Evolutionary conservation across 176 grass and related monocot genomes (phyloP).

Genomic region (Aechmea fasciata): DNA sequence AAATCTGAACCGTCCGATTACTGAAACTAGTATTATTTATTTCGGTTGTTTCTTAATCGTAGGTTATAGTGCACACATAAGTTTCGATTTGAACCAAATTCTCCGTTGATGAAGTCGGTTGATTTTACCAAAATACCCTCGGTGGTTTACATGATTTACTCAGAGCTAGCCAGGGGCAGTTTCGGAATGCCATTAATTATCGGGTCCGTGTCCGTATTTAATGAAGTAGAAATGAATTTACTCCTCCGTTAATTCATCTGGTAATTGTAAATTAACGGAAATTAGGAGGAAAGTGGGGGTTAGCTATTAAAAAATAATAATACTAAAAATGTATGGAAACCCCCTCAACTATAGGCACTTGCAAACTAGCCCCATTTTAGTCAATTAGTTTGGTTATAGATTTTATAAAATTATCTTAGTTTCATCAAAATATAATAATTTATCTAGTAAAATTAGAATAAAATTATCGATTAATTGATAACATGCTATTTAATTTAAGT

Average conservation of each 20-base stretch:
- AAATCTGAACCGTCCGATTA: constrained; percentile 3
- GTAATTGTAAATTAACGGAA: constrained; percentile 10
- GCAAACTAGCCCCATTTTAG: no score
- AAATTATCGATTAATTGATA: no score
- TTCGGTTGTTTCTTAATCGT: background rate
- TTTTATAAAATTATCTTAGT: no score
- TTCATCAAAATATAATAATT: no score
- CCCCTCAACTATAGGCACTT: no score
- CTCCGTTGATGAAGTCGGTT: background rate
- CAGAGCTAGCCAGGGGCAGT: constrained; percentile 15
- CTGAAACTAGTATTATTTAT: background rate
- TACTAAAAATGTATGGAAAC: no score
- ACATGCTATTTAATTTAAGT: no score
- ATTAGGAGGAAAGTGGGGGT: constrained; percentile 3
- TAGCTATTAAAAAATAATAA: no score
- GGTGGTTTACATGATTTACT: background rate
- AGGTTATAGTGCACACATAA: background rate
- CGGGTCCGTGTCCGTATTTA: background rate
- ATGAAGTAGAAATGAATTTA: constrained; percentile 17
- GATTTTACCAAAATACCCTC: constrained; percentile 14
- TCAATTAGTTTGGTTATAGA: no score
- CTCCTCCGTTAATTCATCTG: constrained; percentile 21
- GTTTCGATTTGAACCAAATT: constrained; percentile 16
- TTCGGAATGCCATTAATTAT: background rate
- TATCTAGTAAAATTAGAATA: no score